Base-by-base conservation (phyloP, 306 rosid species). In the Quercus agrifolia region DNA sequence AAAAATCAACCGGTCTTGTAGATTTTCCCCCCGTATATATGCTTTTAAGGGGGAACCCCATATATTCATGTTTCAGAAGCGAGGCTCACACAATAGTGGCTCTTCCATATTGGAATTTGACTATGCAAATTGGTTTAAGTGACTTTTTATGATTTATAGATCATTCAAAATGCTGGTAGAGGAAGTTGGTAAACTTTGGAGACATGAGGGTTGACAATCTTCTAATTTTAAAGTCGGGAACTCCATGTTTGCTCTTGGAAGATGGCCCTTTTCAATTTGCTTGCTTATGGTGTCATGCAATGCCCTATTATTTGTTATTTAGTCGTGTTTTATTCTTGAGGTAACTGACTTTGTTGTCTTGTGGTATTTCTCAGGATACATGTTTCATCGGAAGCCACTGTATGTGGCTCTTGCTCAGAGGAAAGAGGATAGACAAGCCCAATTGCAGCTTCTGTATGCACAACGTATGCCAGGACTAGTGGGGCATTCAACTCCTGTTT, bases 391-490 rank as follows among this genome's bases (percentile, higher is more conserved):
- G 41, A 94, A 94, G 89, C 97, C 97, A 57, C 80, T 94, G 49
- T 92, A 91, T 80, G 96, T 91, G 77, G 91, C 97, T 66, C 86
- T 89, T 54, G 98, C 98, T 85, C 97, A 94, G 78, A 89, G 87
- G 87, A 94, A 92, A 84, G 96, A 88, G 87, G 98, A 92, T 51
- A 92, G 98, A 81, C 90, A 88, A 75, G 89, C 82, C 71, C 93
- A 88, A 74, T 71, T 92, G 83, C 92, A 92, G 86, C 83, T 88
- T 70, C 94, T 87, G 30, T 80, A 84, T 58, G 89, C 93, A 33
- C 98, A 89, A 76, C 88, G 83, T 66, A 46, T 83, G 75, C 79
- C 80, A 59, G 97, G 88, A 83, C 74, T 90, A 62, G 59, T 84
- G 19, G 90, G 90, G 67, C 87, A 90, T 71, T 84, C 96, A 23